Percentiles rank a stretch among this genome's conserved stretches.
These are phyloP conservation scores for Ganoderma leucocontextum DNA, from an alignment of 1,284 basidiomycete genomes.

Conservation along the genomic window DNA sequence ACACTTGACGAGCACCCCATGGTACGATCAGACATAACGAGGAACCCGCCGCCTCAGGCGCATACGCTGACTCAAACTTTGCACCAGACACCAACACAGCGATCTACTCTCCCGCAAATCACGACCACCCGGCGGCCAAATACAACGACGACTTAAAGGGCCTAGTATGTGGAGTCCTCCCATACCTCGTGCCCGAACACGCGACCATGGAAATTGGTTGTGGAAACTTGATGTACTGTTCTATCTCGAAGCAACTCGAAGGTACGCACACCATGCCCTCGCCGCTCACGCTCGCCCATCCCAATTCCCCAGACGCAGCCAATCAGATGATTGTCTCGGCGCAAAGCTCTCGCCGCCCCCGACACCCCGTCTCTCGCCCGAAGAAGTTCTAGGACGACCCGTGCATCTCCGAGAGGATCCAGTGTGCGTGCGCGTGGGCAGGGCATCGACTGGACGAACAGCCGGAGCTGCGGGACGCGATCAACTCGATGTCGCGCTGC, in stretches of 20 bases:
- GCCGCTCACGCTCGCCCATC: neutral
- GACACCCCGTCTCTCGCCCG: neutral
- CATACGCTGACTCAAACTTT: neutral
- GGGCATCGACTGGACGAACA: conserved; percentile 16
- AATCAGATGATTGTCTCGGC: neutral
- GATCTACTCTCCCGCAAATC: neutral
- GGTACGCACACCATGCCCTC: neutral
- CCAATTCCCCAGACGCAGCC: too few relatives aligned
- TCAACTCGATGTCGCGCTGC: conserved; percentile 9
- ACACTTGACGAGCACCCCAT: conserved; percentile 1
- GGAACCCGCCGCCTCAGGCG: conserved; percentile 1
- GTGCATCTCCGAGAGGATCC: conserved; percentile 3
- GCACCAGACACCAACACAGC: neutral
- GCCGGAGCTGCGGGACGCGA: conserved; percentile 14
- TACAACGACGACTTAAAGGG: neutral
- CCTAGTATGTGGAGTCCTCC: neutral
- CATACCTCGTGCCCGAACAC: neutral
- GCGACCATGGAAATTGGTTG: neutral
- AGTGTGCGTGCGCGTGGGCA: conserved; percentile 2
- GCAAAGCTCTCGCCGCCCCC: neutral
- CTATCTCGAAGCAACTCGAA: neutral
- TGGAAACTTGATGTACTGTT: neutral
- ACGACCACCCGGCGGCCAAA: neutral
- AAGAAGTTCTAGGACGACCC: conserved; percentile 5
- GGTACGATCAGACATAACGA: neutral